These are phyloP conservation scores for Aspergillus versicolor DNA, from an alignment of 2,329 filamentous ascomycete species.

Conservation along the genomic window DNA sequence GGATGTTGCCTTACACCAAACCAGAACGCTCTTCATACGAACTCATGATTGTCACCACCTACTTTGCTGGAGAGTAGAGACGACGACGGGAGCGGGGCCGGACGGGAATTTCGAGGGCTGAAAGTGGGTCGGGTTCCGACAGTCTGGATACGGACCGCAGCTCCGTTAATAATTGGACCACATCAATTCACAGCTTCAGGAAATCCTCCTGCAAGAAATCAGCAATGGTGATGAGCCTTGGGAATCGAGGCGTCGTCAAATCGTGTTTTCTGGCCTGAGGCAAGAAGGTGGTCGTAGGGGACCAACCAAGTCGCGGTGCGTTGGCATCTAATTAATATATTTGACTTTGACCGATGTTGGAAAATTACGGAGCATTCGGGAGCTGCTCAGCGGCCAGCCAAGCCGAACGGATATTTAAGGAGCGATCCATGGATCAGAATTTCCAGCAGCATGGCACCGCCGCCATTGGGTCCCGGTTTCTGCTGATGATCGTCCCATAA, in stretches of 20 bases:
- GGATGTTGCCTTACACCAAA: neutral
- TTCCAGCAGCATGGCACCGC: constrained; percentile 30
- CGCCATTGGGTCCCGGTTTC: constrained; percentile 27
- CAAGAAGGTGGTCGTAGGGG: neutral
- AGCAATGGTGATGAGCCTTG: neutral
- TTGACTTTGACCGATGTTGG: constrained; percentile 7
- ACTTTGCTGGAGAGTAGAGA: neutral
- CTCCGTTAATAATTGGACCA: constrained; percentile 2
- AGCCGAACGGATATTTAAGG: constrained; percentile 18
- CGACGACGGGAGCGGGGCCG: constrained; percentile 7
- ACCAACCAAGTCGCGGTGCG: neutral
- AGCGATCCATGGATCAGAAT: constrained; percentile 18
- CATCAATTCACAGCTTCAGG: neutral
- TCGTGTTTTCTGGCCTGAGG: neutral
- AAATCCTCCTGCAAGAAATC: neutral
- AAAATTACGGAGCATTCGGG: constrained; percentile 3
- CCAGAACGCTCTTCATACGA: neutral
- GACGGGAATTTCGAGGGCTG: constrained; percentile 16
- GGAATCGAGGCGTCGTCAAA: neutral
- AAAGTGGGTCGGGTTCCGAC: constrained; percentile 23
- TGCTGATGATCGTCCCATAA: constrained; percentile 19
- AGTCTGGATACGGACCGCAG: constrained; percentile 19
- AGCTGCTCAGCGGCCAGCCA: constrained; percentile 3
- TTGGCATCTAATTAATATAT: constrained; percentile 9
- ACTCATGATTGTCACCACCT: neutral